These are phyloP conservation scores for Diversispora epigaea DNA, from an alignment of 192 early-diverging fungal genomes.

Conservation along the genomic window DNA sequence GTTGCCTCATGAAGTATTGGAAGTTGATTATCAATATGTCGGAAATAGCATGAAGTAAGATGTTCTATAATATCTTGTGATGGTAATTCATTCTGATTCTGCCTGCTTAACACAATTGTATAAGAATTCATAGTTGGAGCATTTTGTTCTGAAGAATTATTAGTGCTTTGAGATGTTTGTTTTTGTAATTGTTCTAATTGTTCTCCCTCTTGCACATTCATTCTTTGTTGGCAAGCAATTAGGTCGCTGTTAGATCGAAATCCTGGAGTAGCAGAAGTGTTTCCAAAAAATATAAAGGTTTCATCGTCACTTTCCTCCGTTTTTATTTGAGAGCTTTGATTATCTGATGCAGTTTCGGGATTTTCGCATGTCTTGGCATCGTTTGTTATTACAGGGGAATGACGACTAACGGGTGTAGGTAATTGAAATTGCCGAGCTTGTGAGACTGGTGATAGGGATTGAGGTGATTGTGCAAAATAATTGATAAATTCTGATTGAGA, in stretches of 20 bases:
- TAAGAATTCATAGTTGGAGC: background rate
- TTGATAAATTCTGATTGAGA: conserved; percentile 2
- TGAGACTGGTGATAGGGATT: background rate
- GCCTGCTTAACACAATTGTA: background rate
- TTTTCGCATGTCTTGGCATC: too few relatives aligned
- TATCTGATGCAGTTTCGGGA: background rate
- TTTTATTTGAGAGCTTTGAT: background rate
- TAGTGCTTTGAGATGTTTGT: background rate
- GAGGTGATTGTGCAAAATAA: background rate
- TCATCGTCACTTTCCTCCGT: background rate
- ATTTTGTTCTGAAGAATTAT: background rate
- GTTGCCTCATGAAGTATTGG: conserved; percentile 53
- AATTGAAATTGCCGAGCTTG: background rate
- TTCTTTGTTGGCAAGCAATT: background rate
- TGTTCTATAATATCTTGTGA: conserved; percentile 49
- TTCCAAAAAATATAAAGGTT: background rate
- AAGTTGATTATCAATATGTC: conserved; percentile 43
- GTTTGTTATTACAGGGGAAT: background rate
- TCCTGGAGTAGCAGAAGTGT: background rate
- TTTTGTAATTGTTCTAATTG: background rate
- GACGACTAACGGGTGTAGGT: background rate
- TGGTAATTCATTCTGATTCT: conserved; percentile 35
- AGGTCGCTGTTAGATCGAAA: background rate
- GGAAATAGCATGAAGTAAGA: conserved; percentile 50
- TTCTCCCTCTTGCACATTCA: background rate